These are phyloP conservation scores for Monascus purpureus DNA, from an alignment of 495 filamentous ascomycete species.

Conservation along the genomic window DNA sequence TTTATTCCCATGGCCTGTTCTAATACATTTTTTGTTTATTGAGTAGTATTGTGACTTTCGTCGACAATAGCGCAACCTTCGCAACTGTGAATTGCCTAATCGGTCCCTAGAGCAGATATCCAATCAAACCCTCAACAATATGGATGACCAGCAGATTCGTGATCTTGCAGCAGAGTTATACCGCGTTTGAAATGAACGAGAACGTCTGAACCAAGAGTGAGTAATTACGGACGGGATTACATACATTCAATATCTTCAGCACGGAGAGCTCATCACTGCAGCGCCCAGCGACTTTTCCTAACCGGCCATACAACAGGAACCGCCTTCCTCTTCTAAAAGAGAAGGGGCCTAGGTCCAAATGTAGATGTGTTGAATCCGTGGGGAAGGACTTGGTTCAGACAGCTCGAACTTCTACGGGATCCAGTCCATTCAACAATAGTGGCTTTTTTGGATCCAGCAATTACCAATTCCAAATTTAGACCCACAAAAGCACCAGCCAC, in stretches of 20 bases:
- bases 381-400: no score
- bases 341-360: no score
- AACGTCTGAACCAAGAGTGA: slow-evolving; percentile 5
- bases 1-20: background rate
- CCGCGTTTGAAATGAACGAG: slow-evolving; percentile 1
- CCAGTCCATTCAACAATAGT: no score
- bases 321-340: no score
- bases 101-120: slow-evolving; percentile 9
- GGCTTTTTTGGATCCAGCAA: no score
- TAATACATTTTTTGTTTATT: background rate
- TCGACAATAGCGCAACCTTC: slow-evolving; percentile 46
- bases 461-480: no score
- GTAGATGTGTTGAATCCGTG: no score
- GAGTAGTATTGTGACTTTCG: slow-evolving; percentile 46
- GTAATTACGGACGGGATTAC: slow-evolving; percentile 8
- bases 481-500: no score
- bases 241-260: slow-evolving; percentile 1
- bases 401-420: no score
- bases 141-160: slow-evolving; percentile 13
- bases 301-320: no score
- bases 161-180: slow-evolving; percentile 9
- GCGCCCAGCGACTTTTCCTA: no score
- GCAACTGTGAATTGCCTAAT: slow-evolving; percentile 48
- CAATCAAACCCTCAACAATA: slow-evolving; percentile 12
- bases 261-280: background rate